A percentile compares a stretch with the other conserved stretches of the same genome.
These are phyloP conservation scores for Microdochium paspali DNA, from an alignment of 2,329 filamentous ascomycete species.

Conservation along the genomic window DNA sequence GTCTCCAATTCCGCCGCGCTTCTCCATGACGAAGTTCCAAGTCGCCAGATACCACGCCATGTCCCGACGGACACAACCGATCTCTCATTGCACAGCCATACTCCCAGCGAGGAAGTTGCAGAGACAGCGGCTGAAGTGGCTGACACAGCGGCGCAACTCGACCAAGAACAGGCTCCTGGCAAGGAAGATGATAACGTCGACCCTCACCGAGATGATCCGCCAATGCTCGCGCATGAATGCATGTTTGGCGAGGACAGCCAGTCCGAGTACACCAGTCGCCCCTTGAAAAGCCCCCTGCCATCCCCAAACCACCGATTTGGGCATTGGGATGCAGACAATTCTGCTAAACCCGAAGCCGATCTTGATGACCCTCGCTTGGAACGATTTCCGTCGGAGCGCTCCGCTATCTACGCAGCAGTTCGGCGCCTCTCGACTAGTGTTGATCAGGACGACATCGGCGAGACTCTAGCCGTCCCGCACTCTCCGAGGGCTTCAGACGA, in stretches of 20 bases:
- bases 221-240: constrained; percentile 14
- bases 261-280: neutral
- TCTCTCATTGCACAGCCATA: constrained; percentile 17
- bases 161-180: constrained; percentile 11
- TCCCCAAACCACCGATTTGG: neutral
- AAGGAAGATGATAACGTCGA: constrained; percentile 3
- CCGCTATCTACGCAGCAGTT: constrained; percentile 18
- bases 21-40: constrained; percentile 10
- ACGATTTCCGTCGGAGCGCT: constrained; percentile 17
- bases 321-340: neutral
- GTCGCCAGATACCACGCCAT: constrained; percentile 9
- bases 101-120: constrained; percentile 30
- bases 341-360: constrained; percentile 7
- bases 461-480: constrained; percentile 4
- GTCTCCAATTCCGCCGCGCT: constrained; percentile 23
- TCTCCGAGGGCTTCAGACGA: constrained; percentile 7
- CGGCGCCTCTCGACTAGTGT: constrained; percentile 17
- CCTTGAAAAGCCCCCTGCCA: neutral
- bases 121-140: constrained; percentile 33
- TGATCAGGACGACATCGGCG: constrained; percentile 14
- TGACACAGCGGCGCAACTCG: constrained; percentile 27
- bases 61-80: constrained; percentile 20
- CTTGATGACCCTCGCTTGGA: constrained; percentile 18
- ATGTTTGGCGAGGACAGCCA: neutral
- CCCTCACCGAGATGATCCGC: constrained; percentile 1